Conservation (phyloP, 2,329 filamentous ascomycete genomes). For the Trichoderma atroviride region DNA sequence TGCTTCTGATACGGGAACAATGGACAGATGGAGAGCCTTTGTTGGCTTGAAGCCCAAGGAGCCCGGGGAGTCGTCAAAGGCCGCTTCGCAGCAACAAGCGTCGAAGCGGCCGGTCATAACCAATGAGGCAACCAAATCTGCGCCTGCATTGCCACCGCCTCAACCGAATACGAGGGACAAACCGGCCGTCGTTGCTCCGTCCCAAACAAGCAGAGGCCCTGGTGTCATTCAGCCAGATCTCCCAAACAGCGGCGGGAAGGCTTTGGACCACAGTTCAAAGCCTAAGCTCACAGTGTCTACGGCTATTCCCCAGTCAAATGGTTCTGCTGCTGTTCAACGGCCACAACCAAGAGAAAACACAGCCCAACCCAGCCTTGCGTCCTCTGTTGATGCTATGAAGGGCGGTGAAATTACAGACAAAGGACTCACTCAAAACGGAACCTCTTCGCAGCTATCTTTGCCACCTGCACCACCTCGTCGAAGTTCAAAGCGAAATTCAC, state of each 20-base stretch:
- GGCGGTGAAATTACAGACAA: neutral
- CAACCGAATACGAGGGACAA: neutral
- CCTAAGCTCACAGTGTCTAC: slow-evolving; percentile 11
- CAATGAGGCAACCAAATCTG: neutral
- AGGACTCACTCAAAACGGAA: neutral
- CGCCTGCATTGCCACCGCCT: neutral
- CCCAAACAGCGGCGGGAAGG: neutral
- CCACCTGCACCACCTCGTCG: slow-evolving; percentile 37
- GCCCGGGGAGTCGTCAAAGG: slow-evolving; percentile 12
- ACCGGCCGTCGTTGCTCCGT: neutral
- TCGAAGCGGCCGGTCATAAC: neutral
- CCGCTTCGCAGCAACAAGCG: slow-evolving; percentile 4
- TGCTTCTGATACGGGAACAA: slow-evolving; percentile 38
- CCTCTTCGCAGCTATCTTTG: slow-evolving; percentile 27
- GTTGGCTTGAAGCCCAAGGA: slow-evolving; percentile 33
- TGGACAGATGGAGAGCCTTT: slow-evolving; percentile 39
- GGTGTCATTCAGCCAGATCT: neutral
- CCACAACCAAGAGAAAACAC: neutral
- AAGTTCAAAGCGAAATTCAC: slow-evolving; percentile 35
- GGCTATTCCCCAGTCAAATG: neutral
- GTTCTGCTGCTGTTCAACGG: neutral
- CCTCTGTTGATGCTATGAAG: neutral
- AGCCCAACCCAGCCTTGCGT: neutral
- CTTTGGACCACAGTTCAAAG: neutral
- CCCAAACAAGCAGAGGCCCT: neutral